Conservation (phyloP, 768 basidiomycete species). For the Kwoniella mangroviensis region DNA sequence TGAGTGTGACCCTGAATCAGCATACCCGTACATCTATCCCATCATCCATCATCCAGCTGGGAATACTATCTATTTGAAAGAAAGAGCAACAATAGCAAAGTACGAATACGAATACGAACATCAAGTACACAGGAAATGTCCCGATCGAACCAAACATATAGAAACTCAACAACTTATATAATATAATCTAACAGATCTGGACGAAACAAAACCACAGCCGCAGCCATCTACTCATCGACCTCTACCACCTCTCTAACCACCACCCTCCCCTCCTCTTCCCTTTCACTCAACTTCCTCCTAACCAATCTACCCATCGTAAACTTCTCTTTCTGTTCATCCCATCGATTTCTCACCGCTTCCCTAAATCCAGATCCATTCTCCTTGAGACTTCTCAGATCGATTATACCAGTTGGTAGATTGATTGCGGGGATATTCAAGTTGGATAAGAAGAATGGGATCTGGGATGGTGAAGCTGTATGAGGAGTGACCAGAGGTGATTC, state of each 20-base stretch:
- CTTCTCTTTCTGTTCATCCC: conserved; percentile 46
- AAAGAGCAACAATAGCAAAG: too few species aligned
- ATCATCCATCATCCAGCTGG: too few species aligned
- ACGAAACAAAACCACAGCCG: neutral
- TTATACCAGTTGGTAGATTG: conserved; percentile 16
- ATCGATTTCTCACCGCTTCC: conserved; percentile 44
- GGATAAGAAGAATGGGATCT: conserved; percentile 24
- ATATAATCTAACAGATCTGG: neutral
- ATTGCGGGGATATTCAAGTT: conserved; percentile 12
- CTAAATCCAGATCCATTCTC: conserved; percentile 37
- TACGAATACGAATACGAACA: too few species aligned
- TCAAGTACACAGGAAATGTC: too few species aligned
- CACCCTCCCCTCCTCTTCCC: neutral
- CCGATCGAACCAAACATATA: too few species aligned
- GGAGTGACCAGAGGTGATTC: conserved; percentile 48
- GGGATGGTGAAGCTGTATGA: conserved; percentile 28
- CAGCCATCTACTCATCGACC: neutral
- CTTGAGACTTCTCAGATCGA: neutral
- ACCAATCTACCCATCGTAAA: conserved; percentile 11
- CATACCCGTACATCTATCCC: neutral
- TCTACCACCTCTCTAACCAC: conserved; percentile 1
- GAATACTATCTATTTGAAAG: too few species aligned
- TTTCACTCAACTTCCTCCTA: neutral
- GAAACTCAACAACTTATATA: neutral
- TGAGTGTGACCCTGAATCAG: neutral